phyloP scores from a whole-genome alignment of 2,329 filamentous ascomycete species.

The Sclerotinia sclerotiorum region DNA sequence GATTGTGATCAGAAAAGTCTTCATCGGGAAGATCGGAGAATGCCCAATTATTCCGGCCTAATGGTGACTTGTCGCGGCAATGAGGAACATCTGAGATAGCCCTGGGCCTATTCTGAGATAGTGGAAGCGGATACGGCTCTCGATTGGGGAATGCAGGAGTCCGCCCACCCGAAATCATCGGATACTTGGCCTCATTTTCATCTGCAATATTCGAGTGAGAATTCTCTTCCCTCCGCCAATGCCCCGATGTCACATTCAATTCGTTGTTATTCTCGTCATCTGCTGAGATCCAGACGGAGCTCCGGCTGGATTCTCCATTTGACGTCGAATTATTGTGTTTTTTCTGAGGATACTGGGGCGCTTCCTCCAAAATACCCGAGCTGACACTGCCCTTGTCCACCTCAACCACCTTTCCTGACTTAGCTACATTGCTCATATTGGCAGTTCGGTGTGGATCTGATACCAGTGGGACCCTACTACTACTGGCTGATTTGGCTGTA shows the following conservation, averaged over 20 bases:
- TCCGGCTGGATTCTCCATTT: conserved; percentile 11
- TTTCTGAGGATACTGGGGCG: conserved; percentile 14
- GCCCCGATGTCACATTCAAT: neutral
- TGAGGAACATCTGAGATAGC: conserved; percentile 58
- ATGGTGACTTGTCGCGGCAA: conserved; percentile 48
- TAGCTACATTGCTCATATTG: neutral
- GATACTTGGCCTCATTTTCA: conserved; percentile 2
- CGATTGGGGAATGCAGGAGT: conserved; percentile 9
- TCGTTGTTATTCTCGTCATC: neutral
- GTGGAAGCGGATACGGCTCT: conserved; percentile 8
- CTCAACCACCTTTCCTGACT: neutral
- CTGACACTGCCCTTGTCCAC: conserved; percentile 29
- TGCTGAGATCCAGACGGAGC: neutral
- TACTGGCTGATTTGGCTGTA: neutral
- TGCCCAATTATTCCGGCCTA: conserved; percentile 62
- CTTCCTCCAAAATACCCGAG: conserved; percentile 36
- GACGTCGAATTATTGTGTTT: neutral
- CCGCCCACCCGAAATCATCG: conserved; percentile 8
- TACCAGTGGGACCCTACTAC: neutral
- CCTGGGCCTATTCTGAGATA: conserved; percentile 45
- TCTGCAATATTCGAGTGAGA: neutral
- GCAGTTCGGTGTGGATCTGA: neutral
- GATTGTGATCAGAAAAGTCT: conserved; percentile 19
- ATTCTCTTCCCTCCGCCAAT: neutral
- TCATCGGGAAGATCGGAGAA: conserved; percentile 47